These are phyloP conservation scores for Hymenoscyphus fraxineus DNA, from an alignment of 2,329 filamentous ascomycete genomes.

Conservation along the genomic window DNA sequence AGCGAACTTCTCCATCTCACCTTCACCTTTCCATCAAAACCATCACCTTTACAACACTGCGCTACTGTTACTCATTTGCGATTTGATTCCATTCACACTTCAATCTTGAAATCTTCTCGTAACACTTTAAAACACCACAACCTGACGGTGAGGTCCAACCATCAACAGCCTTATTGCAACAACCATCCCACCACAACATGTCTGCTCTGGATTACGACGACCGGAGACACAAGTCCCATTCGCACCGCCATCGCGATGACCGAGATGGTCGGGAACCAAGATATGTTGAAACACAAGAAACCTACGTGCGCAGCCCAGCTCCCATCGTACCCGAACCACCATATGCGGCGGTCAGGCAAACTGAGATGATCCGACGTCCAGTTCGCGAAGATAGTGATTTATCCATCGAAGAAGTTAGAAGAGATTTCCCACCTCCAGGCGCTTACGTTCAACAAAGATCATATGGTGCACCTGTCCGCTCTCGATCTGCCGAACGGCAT, in stretches of 20 bases:
- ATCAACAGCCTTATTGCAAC: background rate
- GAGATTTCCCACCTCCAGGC: constrained; percentile 71
- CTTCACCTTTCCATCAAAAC: background rate
- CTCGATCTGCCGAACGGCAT: constrained; percentile 60
- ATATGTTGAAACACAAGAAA: constrained; percentile 45
- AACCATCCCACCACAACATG: constrained; percentile 22
- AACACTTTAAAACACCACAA: background rate
- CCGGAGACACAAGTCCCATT: constrained; percentile 28
- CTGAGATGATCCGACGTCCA: constrained; percentile 52
- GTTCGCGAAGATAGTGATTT: constrained; percentile 69
- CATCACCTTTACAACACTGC: background rate
- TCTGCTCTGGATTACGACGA: constrained; percentile 30
- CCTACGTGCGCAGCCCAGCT: constrained; percentile 31
- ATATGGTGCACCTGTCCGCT: constrained; percentile 47
- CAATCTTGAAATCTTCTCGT: background rate
- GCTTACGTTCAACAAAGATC: constrained; percentile 26
- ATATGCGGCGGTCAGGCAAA: constrained; percentile 40
- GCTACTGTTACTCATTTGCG: background rate
- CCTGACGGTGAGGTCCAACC: background rate
- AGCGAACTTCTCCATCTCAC: background rate
- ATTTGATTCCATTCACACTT: background rate
- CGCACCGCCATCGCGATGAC: constrained; percentile 30
- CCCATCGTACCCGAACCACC: constrained; percentile 27
- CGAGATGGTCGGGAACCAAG: constrained; percentile 44
- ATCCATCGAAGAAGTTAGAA: constrained; percentile 75